These are phyloP conservation scores for Lipomyces yamadae DNA, from an alignment of 805 yeast genomes.

Conservation along the genomic window DNA sequence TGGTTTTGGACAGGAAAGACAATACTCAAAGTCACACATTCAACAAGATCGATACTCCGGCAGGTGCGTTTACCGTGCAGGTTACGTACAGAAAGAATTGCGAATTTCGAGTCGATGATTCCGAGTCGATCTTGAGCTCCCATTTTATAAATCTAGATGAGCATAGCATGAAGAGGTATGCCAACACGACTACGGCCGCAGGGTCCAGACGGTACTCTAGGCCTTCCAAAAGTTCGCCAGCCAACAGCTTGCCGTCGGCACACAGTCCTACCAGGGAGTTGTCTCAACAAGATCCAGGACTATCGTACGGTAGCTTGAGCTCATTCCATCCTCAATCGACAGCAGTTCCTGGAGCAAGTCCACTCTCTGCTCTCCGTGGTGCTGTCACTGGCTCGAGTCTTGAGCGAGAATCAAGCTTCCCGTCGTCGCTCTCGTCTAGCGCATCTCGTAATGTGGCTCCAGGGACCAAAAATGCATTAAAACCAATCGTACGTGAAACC, in stretches of 20 bases:
- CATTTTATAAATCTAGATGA: slow-evolving; percentile 59
- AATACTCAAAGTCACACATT: slow-evolving; percentile 58
- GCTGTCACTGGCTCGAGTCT: background rate
- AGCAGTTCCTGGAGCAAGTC: slow-evolving; percentile 10
- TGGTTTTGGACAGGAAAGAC: slow-evolving; percentile 50
- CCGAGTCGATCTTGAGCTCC: slow-evolving; percentile 64
- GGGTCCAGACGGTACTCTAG: slow-evolving; percentile 18
- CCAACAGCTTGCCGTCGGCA: slow-evolving; percentile 15
- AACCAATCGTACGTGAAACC: slow-evolving; percentile 5
- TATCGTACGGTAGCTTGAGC: slow-evolving; percentile 21
- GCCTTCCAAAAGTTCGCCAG: slow-evolving; percentile 15
- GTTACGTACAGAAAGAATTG: slow-evolving; percentile 79
- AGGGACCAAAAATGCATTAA: background rate
- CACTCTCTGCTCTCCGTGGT: slow-evolving; percentile 13
- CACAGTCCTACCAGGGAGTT: background rate
- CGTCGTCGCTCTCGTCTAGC: background rate
- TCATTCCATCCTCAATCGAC: slow-evolving; percentile 5
- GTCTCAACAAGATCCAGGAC: slow-evolving; percentile 8
- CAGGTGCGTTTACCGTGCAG: slow-evolving; percentile 73
- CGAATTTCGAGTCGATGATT: slow-evolving; percentile 68
- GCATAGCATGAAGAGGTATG: slow-evolving; percentile 7
- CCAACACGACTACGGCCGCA: slow-evolving; percentile 16
- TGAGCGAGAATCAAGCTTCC: background rate
- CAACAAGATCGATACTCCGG: slow-evolving; percentile 72
- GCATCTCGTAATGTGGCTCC: background rate